phyloP scores from a whole-genome alignment of 768 basidiomycete species.

The Serendipita sp. region DNA sequence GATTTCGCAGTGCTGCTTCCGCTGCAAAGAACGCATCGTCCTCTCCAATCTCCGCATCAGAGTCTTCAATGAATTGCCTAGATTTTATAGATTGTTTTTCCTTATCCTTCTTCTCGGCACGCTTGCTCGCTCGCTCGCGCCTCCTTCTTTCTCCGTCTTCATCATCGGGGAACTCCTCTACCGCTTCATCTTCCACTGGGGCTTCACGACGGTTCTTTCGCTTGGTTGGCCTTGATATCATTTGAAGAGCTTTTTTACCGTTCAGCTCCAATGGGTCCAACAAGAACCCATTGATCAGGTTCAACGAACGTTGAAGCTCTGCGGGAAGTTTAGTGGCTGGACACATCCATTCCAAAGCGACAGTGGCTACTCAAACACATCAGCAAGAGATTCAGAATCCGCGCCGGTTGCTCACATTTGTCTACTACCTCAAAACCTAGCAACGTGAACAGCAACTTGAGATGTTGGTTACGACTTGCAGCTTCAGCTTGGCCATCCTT shows the following conservation, averaged over 20 bases:
- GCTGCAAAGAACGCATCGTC: slow-evolving; percentile 69
- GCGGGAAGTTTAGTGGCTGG: slow-evolving; percentile 53
- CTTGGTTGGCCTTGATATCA: slow-evolving; percentile 44
- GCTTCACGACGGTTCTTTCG: slow-evolving; percentile 33
- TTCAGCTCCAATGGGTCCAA: slow-evolving; percentile 63
- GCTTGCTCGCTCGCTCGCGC: slow-evolving; percentile 20
- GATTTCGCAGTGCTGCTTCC: slow-evolving; percentile 48
- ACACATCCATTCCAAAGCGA: slow-evolving; percentile 73
- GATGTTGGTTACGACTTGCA: slow-evolving; percentile 55
- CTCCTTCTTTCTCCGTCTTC: slow-evolving; percentile 21
- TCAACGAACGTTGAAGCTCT: slow-evolving; percentile 50
- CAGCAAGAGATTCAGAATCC: slow-evolving; percentile 4
- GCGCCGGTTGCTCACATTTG: slow-evolving; percentile 35
- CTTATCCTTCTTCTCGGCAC: slow-evolving; percentile 37
- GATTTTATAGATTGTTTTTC: slow-evolving; percentile 70
- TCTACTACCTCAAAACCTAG: slow-evolving; percentile 50
- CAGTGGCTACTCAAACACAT: slow-evolving; percentile 29
- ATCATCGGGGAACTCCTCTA: slow-evolving; percentile 28
- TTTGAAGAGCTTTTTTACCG: slow-evolving; percentile 55
- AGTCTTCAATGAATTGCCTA: slow-evolving; percentile 83
- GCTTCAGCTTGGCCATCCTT: slow-evolving; percentile 61
- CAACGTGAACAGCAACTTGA: slow-evolving; percentile 76
- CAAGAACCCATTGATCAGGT: slow-evolving; percentile 73
- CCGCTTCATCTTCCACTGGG: slow-evolving; percentile 26
- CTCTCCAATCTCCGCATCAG: slow-evolving; percentile 67